phyloP scores from a whole-genome alignment of 108 stramenopile genomes.

The Pseudonitzschia pungens region DNA sequence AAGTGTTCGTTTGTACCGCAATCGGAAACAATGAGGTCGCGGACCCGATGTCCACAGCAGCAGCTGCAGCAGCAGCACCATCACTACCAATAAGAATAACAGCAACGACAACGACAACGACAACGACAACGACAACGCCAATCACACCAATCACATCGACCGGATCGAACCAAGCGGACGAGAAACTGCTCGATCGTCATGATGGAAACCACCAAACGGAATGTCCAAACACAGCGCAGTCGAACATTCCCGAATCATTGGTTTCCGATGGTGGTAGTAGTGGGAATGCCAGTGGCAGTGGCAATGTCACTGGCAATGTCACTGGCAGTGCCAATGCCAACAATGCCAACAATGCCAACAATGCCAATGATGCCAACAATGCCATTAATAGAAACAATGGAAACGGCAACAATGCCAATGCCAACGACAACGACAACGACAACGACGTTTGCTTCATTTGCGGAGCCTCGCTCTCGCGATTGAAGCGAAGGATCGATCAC shows the following conservation, averaged over 20 bases:
- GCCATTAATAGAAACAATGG: not conserved
- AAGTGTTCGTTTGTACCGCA: not conserved
- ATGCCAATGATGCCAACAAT: not conserved
- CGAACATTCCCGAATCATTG: not conserved
- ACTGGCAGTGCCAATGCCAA: too few species aligned
- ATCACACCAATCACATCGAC: not conserved
- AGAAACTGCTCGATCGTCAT: too few species aligned
- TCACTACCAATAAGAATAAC: not conserved
- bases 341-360: too few species aligned
- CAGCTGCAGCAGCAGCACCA: too few species aligned
- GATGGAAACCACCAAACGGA: not conserved
- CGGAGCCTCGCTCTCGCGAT: slow-evolving; percentile 45
- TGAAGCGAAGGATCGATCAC: slow-evolving; percentile 71
- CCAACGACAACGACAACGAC: not conserved
- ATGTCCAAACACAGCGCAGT: too few species aligned
- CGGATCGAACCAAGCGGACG: not conserved
- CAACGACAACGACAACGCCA: not conserved
- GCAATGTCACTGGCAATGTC: too few species aligned
- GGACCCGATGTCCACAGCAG: not conserved
- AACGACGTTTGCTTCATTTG: slow-evolving; percentile 64
- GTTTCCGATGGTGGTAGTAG: too few species aligned
- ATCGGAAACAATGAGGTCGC: not conserved
- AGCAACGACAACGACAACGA: not conserved
- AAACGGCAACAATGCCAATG: not conserved
- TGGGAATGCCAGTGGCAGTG: too few species aligned